phyloP scores from a whole-genome alignment of 2,329 filamentous ascomycete species.

The Lachnellula hyalina region DNA sequence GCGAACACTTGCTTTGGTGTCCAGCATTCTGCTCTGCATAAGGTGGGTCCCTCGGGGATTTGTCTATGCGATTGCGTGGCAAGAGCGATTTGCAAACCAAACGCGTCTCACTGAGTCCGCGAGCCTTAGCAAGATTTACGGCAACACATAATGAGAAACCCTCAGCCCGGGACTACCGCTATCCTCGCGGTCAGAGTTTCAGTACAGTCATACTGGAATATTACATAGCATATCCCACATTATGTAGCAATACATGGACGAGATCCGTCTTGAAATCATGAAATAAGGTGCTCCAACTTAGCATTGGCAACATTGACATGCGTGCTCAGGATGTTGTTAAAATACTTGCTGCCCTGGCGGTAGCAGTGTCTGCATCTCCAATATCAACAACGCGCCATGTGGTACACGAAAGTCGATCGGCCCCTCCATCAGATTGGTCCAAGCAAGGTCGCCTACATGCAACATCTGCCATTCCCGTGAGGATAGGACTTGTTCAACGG shows the following conservation, averaged over 20 bases:
- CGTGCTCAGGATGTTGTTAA: conserved; percentile 18
- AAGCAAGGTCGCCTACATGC: conserved; percentile 19
- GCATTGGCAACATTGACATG: conserved; percentile 20
- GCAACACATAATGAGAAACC: conserved; percentile 2
- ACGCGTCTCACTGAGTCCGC: conserved; percentile 8
- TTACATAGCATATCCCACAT: not conserved
- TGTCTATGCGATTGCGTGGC: conserved; percentile 11
- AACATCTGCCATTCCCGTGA: conserved; percentile 19
- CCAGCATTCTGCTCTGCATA: conserved; percentile 8
- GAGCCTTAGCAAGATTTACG: conserved; percentile 5
- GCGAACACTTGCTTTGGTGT: conserved; percentile 16
- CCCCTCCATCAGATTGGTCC: conserved; percentile 17
- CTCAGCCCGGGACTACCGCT: conserved; percentile 7
- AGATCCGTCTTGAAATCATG: not conserved
- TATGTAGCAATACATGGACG: not conserved
- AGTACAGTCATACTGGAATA: not conserved
- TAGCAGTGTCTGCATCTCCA: conserved; percentile 23
- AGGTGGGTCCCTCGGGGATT: conserved; percentile 5
- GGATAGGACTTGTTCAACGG: conserved; percentile 41
- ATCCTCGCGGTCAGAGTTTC: conserved; percentile 13
- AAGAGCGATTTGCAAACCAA: conserved; percentile 12
- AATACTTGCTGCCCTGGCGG: conserved; percentile 26
- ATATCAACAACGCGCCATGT: conserved; percentile 21
- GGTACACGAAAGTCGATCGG: conserved; percentile 23
- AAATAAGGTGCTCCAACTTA: conserved; percentile 21